Evolutionary conservation across 192 early-diverging fungal genomes (phyloP), one percentile per base, ranked within the genome.

Genomic region (Coemansia sp.): DNA sequence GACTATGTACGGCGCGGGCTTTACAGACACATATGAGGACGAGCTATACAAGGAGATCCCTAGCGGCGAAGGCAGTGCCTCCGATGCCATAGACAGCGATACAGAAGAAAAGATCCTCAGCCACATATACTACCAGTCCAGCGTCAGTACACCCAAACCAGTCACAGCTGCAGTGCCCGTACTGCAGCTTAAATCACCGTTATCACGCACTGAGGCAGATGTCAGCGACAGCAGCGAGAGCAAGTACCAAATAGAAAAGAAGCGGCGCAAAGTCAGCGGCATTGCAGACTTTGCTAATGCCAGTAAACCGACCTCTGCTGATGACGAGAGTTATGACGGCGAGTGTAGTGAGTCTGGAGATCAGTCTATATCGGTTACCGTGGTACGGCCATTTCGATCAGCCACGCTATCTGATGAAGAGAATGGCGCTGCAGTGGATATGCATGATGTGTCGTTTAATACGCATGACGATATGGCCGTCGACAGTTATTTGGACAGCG

Each of bases 81-180:
- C 76, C 2, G 70, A 73, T 32, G 58, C 32, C 24, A 66, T 80
- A 15, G 71, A 74, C 33, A 80, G 76, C 63, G 76, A 80, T 46
- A 59, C 60, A 1, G 71, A 80, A 33, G 76, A 80, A 14, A 68
- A 61, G 40, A 70, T 79, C 42, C 56, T 79, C 21, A 73, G 76
- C 52, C 71, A 73, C 37, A 43, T 79, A 6, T 79, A 79, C 60
- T 69, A 79, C 53, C 68, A 71, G 34, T 58, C 68, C 12, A 62
- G 8, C 18, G 11, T 2, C 29, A 32, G 29, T 32, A 32, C 29
- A 7, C 29, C 29, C 29, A 32, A 32, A 32, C 29, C 29, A 32
- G 29, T 11, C 12, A n/a, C 15, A 7, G 39, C n/a, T 3, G 15
- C 43, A 35, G 21, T 46, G 1, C 42, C 58, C 8, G 18, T 56